phyloP scores from a whole-genome alignment of 306 rosid genomes.

The Cucumis melo region DNA sequence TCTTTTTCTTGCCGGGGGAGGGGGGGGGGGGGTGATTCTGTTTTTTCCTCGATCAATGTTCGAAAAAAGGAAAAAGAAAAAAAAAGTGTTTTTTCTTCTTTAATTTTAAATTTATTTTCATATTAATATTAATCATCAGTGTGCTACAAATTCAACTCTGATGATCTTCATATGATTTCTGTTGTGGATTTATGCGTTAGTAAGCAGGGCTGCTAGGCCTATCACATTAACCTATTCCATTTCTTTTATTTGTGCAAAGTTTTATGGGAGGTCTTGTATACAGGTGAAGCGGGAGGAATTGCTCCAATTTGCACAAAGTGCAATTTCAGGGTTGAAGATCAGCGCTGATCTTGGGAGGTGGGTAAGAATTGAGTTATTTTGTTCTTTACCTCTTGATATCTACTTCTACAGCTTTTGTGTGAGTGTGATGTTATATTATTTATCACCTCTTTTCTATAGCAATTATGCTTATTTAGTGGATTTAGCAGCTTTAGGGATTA shows the following conservation, averaged over 20 bases:
- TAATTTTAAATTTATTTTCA: neutral
- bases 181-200: neutral
- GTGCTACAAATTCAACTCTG: neutral
- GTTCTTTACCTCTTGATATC: slow-evolving; percentile 4
- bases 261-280: slow-evolving; percentile 2
- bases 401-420: neutral
- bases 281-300: slow-evolving; percentile 97
- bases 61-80: too few species aligned
- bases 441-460: neutral
- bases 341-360: slow-evolving; percentile 67
- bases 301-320: slow-evolving; percentile 97
- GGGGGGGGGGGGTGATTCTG: neutral
- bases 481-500: neutral
- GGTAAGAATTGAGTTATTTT: slow-evolving; percentile 18
- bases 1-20: too few species aligned
- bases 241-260: neutral
- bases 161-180: neutral
- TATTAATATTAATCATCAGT: neutral
- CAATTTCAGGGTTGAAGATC: slow-evolving; percentile 83
- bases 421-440: neutral
- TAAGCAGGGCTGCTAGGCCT: neutral
- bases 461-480: neutral
- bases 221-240: neutral
- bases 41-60: too few species aligned
- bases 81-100: neutral